Base-by-base conservation (phyloP, 2,329 filamentous ascomycete species). In the Claviceps lovelessii region DNA sequence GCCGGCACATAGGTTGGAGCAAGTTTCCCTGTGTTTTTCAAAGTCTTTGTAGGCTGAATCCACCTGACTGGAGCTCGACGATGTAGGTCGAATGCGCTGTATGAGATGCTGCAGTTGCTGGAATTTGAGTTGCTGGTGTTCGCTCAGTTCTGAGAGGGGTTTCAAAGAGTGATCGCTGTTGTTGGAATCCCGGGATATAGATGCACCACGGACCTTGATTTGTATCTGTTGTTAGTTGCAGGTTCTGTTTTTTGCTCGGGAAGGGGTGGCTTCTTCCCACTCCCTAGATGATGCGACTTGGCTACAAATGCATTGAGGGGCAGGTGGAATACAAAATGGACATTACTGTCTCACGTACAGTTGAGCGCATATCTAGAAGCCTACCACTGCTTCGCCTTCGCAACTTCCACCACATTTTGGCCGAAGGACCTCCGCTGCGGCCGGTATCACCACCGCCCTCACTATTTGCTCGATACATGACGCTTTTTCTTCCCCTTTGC, bases 41-140 rank as follows among this genome's bases (percentile, higher is more conserved):
- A 75, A 77, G 7, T 73, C 67, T 29, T 72, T 70, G 59, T 72
- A 77, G 5, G 70, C 70, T 3, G 67, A 64, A 55, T 76, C 75
- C 17, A 76, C 69, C 6, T 71, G 65, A 54, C 61, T 68, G 2
- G 68, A 63, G 1, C 62, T 64, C 0, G 65, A 59, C 3, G 69
- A 65, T 4, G 64, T 62, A 44, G 65, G 60, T 47, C 67, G 64
- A 60, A 72, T 67, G 50, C 68, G 66, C 54, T 67, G 67, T 9
- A 70, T 59, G 8, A 71, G 61, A 29, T 61, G 56, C 13, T 68
- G 65, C 2, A 72, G 64, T 53, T 70, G 69, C 19, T 68, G 66
- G 35, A 65, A 63, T 56, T 64, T 67, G 44, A 61, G 62, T 50
- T 72, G 68, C 45, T 64, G 62, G 6, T 57, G 57, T 15, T 70